Evolutionary conservation across 371 early-diverging fungal genomes (phyloP), one percentile per base, ranked within the genome.

Genomic region (Mucor lusitanicus): DNA sequence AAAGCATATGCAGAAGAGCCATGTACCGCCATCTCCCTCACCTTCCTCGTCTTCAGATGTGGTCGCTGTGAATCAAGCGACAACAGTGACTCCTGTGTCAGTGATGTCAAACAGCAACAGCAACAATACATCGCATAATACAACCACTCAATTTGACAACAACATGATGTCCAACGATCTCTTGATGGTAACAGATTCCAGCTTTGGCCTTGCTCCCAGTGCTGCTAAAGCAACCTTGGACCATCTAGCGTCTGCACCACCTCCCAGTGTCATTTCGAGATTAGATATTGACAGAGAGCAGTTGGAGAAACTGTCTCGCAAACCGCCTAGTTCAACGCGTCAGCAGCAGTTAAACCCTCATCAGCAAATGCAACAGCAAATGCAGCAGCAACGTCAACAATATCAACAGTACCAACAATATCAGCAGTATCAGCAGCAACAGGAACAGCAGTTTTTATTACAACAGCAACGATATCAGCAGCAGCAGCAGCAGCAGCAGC

Each of bases 241-340:
- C 12, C 63, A 23, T 54, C 25, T 54, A 33, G 30, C n/a, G 13
- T 53, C 62, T 62, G 25, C 21, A 50, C 54, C 40, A 13, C 55
- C 19, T 21, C 48, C 48, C 6, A 48, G 25, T n/a, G 48, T 48
- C 19, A 48, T 3, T 6, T 55, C 61, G 13, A 53, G 61, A 54
- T 42, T 55, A 6, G 67, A 55, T 39, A 65, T 70, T 61, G 70
- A 70, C 11, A 21, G 39, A 50, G 65, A 70, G 9, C 70, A 70
- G 17, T 44, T 70, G 9, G 70, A 70, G 21, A 70, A 70, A 17
- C 39, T 70, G 17, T 69, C 69, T 25, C 63, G 54, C 27, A 68
- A 44, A 12, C 21, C 19, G 8, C 55, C 42, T 23, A 25, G 11
- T 17, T 40, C 15, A 37, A 35, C 30, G 21, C 56, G 12, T 40